These are phyloP conservation scores for Annulohypoxylon stygium DNA, from an alignment of 495 filamentous ascomycete species.

Conservation along the genomic window DNA sequence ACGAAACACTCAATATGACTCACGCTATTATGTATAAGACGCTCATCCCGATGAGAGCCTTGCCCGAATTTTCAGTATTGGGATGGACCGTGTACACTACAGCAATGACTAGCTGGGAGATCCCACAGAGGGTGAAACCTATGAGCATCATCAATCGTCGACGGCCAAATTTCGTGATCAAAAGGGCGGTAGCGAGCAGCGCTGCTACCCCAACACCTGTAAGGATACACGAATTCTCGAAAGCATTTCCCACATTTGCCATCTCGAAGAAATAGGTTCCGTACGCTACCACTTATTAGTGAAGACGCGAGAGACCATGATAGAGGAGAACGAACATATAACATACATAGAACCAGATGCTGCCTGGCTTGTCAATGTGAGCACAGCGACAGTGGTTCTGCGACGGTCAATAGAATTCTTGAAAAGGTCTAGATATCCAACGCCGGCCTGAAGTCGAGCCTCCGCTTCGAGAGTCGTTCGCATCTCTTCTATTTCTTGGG, in stretches of 20 bases:
- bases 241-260: slow-evolving; percentile 69
- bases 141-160: slow-evolving; percentile 65
- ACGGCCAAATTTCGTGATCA: slow-evolving; percentile 68
- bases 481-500: slow-evolving; percentile 66
- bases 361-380: slow-evolving; percentile 67
- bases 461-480: slow-evolving; percentile 65
- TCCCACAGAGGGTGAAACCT: slow-evolving; percentile 66
- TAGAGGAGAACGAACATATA: slow-evolving; percentile 57
- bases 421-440: slow-evolving; percentile 66
- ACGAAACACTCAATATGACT: not conserved
- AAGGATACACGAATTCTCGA: slow-evolving; percentile 70
- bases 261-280: slow-evolving; percentile 76
- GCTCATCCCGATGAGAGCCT: slow-evolving; percentile 66
- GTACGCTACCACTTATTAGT: slow-evolving; percentile 59
- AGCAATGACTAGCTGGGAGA: slow-evolving; percentile 68
- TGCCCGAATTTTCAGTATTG: slow-evolving; percentile 62
- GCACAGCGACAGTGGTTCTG: slow-evolving; percentile 64
- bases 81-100: slow-evolving; percentile 65
- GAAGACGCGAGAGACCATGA: not conserved
- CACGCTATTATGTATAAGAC: slow-evolving; percentile 70
- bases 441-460: slow-evolving; percentile 55
- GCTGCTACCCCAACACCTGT: slow-evolving; percentile 68
- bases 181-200: slow-evolving; percentile 65
- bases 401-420: slow-evolving; percentile 66
- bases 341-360: slow-evolving; percentile 73